phyloP scores from a whole-genome alignment of 257 asterid genomes.

The Solanum chmielewskii region DNA sequence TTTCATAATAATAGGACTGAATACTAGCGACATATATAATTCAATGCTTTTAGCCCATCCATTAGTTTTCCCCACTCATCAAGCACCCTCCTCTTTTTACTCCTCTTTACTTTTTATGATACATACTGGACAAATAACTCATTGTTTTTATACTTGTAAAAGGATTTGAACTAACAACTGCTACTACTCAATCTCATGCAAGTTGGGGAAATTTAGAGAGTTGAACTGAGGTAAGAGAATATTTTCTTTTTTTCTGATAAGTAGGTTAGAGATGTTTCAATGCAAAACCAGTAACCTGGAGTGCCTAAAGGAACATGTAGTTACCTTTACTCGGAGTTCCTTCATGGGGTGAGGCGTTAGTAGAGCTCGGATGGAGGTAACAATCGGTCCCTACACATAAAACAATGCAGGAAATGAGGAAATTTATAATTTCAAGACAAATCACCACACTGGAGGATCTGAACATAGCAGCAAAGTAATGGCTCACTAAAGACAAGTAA shows the following conservation, averaged over 20 bases:
- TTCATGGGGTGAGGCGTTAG: slow-evolving; percentile 98
- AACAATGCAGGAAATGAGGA: background rate
- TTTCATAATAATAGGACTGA: background rate
- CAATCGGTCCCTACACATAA: slow-evolving; percentile 70
- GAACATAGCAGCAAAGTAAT: background rate
- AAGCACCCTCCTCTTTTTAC: background rate
- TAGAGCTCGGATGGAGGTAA: slow-evolving; percentile 78
- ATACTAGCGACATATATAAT: background rate
- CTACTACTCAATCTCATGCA: background rate
- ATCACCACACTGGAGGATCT: background rate
- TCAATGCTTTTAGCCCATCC: background rate
- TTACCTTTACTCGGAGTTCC: slow-evolving; percentile 97
- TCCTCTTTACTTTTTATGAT: background rate
- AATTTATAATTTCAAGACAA: background rate
- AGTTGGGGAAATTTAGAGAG: background rate
- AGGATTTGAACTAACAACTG: background rate
- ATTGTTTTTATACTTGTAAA: background rate
- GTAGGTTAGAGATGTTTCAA: background rate
- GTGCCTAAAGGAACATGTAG: background rate
- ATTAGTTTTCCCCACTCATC: background rate
- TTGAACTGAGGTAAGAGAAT: background rate
- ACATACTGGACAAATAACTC: background rate
- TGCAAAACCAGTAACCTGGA: background rate
- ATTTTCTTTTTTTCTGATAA: background rate
- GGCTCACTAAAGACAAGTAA: background rate